Evolutionary conservation across 2,329 filamentous ascomycete genomes (phyloP).

Genomic region (Monosporascus sp.): DNA sequence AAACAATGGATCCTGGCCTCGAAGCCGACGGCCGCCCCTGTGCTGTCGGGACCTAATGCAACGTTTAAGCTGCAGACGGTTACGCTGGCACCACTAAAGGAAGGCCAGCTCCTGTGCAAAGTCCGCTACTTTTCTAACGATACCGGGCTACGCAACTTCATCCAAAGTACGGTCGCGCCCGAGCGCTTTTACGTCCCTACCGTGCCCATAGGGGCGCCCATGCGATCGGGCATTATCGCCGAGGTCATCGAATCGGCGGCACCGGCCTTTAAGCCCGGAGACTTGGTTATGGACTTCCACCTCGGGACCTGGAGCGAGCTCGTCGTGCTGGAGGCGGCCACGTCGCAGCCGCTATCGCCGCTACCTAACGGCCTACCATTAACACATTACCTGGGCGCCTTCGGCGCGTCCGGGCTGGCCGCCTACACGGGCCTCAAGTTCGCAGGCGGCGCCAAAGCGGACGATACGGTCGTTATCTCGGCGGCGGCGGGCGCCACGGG

Average conservation of each 20-base stretch:
- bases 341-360: constrained; percentile 11
- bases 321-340: constrained; percentile 17
- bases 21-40: constrained; percentile 18
- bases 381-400: constrained; percentile 23
- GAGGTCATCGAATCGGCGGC: constrained; percentile 22
- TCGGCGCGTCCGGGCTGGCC: constrained; percentile 31
- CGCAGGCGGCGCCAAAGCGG: constrained; percentile 29
- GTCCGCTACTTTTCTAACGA: constrained; percentile 25
- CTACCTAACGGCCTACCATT: constrained; percentile 15
- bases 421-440: constrained; percentile 39
- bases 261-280: constrained; percentile 13
- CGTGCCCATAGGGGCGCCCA: constrained; percentile 18
- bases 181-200: constrained; percentile 22
- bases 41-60: constrained; percentile 20
- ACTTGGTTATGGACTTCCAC: constrained; percentile 20
- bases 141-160: constrained; percentile 24
- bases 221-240: constrained; percentile 22
- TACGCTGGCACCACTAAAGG: constrained; percentile 16
- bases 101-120: constrained; percentile 19
- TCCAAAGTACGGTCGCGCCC: constrained; percentile 17
- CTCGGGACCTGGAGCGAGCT: constrained; percentile 22
- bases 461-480: constrained; percentile 38
- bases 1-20: constrained; percentile 24
- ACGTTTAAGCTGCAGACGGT: constrained; percentile 22
- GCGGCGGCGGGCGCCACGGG: constrained; percentile 44